phyloP scores from a whole-genome alignment of 2,329 filamentous ascomycete species.

The Dothideomycetes sp. region DNA sequence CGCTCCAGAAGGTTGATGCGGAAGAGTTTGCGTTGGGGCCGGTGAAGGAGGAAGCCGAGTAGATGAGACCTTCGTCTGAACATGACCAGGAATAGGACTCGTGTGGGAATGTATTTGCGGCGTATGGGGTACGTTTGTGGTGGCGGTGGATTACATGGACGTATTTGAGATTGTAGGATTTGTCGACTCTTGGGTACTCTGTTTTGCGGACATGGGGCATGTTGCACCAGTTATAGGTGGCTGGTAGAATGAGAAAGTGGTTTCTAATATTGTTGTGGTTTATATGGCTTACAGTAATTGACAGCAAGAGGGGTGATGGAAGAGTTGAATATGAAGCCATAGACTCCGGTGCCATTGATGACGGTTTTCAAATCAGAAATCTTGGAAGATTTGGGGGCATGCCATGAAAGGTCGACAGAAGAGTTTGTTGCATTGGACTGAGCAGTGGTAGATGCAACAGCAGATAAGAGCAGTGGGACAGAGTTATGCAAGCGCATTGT shows the following conservation, averaged over 20 bases:
- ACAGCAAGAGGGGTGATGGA: slow-evolving; percentile 47
- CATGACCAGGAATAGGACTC: slow-evolving; percentile 69
- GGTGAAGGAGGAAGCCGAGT: slow-evolving; percentile 49
- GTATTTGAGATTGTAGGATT: slow-evolving; percentile 58
- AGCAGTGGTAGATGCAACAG: neutral
- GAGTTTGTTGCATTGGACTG: slow-evolving; percentile 11
- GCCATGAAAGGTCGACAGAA: slow-evolving; percentile 43
- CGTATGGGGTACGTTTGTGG: slow-evolving; percentile 76
- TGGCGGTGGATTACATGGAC: slow-evolving; percentile 78
- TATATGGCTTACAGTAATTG: slow-evolving; percentile 36
- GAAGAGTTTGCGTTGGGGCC: slow-evolving; percentile 37
- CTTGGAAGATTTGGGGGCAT: slow-evolving; percentile 45
- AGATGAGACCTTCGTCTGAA: slow-evolving; percentile 59
- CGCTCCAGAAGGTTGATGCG: slow-evolving; percentile 55
- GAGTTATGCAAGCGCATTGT: slow-evolving; percentile 24
- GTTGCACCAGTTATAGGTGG: slow-evolving; percentile 71
- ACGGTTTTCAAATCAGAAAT: slow-evolving; percentile 55
- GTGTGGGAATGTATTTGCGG: slow-evolving; percentile 64
- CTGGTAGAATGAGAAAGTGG: neutral
- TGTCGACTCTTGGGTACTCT: slow-evolving; percentile 49
- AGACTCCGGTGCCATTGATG: slow-evolving; percentile 51
- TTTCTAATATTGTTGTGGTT: neutral
- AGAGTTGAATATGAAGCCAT: slow-evolving; percentile 66
- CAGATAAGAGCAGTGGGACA: slow-evolving; percentile 17
- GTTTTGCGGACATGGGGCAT: slow-evolving; percentile 69